Base-by-base conservation (phyloP, 257 asterid genomes). In the Penstemon davidsonii region DNA sequence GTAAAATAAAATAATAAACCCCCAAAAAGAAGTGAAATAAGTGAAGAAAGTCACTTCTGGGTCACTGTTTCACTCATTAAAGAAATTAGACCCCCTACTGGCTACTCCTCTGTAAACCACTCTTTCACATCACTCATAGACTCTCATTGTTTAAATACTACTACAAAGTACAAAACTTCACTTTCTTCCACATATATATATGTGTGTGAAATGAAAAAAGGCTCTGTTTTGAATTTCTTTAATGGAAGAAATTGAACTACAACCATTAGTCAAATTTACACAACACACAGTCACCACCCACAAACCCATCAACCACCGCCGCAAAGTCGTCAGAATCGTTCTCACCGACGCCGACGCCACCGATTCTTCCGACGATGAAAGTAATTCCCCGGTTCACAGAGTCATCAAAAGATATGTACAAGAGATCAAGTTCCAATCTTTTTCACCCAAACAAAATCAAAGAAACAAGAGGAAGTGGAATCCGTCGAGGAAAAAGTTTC, bases 281-380 rank as follows among this genome's bases (percentile, higher is more conserved):
- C 84, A 91, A 25, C 96, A 81, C 59, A 55, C 84, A 5, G 81
- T 81, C 59, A 70, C 83, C 11, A 84, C 85, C 0, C 73, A 53
- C 67, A 88, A 82, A 71, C 71, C 77, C 37, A 8, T 78, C 64
- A 8, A 45, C n/a, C 4, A 52, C 54, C 75, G 66, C 37, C 81
- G 64, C 0, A 88, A 74, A 66, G 76, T 81, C 0, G 84, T 90
- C 4, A 75, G 93, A 39, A 69, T 90, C 41, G 59, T 77, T 4
- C 74, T 78, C 55, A 82, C 88, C 19, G 96, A 90, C 78, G 83
- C 81, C 42, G 88, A 89, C 66, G 96, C 96, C 50, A 89, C 96
- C 33, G 96, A 87, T 38, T 82, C 87, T 42, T 73, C 80, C 64
- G 70, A 78, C 68, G 75, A 19, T 59, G 87, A 80, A 18, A 83